Base-by-base conservation (phyloP, 2,329 filamentous ascomycete genomes). In the Samsoniella hepiali region DNA sequence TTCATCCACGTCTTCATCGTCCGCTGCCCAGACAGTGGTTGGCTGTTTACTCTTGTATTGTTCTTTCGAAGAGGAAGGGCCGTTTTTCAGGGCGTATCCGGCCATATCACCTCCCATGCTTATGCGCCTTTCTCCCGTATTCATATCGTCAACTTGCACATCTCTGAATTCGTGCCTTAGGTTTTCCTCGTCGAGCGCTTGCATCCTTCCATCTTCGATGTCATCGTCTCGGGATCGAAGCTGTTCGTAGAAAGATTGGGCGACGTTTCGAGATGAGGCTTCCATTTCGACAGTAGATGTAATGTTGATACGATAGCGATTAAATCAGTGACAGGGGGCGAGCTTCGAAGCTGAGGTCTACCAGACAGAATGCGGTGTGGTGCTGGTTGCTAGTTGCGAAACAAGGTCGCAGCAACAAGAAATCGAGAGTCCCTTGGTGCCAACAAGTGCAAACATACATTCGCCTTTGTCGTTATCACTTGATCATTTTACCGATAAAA, bases 1-100 rank as follows among this genome's bases (percentile, higher is more conserved):
- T 62, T 88, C 86, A 62, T 84, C 82, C 5, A 72, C 75, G 36
- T 84, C 81, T 3, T 84, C 81, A 36, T 85, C 82, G 17, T 78
- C 69, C 5, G 65, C 58, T 38, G 69, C 64, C 75, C 72, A 74
- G 62, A 9, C 17, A 44, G 45, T 27, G 11, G 6, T 34, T 9
- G 17, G 11, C 8, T 36, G 53, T 15, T 38, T 63, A 38, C 32
- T 31, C 17, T 49, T 50, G 27, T 36, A 29, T 4, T 57, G 61
- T 51, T 40, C 27, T 31, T 44, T 51, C 13, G 45, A 40, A 17
- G 27, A n/a, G 7, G 27, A 47, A 2, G 53, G 2, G 4, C 13
- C n/a, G 15, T 10, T 50, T 8, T 42, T 40, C 22, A 5, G 17
- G 13, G 15, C 53, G 9, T 9, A 32, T n/a, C 38, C 38, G 29